Base-by-base conservation (phyloP, 73 alveolate genomes). In the Paramecium biaurelia region DNA sequence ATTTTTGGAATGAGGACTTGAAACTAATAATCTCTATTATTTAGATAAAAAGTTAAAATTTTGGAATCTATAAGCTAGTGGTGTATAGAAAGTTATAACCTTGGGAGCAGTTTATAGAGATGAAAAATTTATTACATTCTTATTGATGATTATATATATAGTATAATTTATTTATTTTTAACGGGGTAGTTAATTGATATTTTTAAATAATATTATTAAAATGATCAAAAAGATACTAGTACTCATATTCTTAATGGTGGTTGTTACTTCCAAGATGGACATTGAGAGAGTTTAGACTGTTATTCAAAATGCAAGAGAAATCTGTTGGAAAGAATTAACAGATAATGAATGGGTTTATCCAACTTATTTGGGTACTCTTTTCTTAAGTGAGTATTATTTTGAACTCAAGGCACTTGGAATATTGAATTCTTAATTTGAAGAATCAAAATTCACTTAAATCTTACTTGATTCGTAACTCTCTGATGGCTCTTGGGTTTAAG, bases 401-500 rank as follows among this genome's bases (percentile, higher is more conserved):
- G 93, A 86, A 59, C 56, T 86, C 32, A 59, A 59, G 49, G 93
- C 84, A 32, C 67, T 86, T 26, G 63, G 63, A 18, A 32, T 47
- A 32, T 41, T 30, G 14, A 85, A 85, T 56, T 58, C 93, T 32
- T 41, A 70, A 59, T 86, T 86, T 56, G 12, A 57, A 20, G 26
- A 70, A 26, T 28, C 59, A 12, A 35, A 86, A 41, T 86, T 86
- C 41, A 86, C 93, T 7, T 47, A 86, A 28, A 70, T 70, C 15
- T 63, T 86, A 34, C 86, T 86, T 35, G 35, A 26, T 10, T 56
- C 93, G 6, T 30, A 86, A 86, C 67, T 86, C 26, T 12, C 59
- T 7, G 93, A 86, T 86, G 93, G 93, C 14, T 86, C 93, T 18
- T 86, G 93, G 93, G 93, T 59, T 1, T 32, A 86, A 58, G 93